Evolutionary conservation across 148 eudicot species (phyloP).

Genomic region (Gaultheria prostrata): DNA sequence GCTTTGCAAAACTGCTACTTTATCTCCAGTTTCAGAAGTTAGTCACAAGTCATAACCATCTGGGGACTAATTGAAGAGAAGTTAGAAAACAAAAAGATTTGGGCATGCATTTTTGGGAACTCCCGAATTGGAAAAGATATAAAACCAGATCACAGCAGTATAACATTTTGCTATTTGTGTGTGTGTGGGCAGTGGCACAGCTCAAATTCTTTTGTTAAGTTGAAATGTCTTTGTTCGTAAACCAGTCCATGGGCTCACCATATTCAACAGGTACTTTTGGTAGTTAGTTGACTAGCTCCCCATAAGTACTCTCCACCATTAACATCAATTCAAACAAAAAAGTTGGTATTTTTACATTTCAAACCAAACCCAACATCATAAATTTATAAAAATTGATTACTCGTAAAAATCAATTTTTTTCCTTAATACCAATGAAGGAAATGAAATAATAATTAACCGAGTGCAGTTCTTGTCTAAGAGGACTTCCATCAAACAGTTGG

Average conservation of each 20-base stretch:
- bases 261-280: neutral
- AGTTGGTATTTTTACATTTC: neutral
- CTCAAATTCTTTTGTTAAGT: no score
- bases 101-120: neutral
- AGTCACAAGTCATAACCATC: neutral
- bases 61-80: neutral
- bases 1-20: neutral
- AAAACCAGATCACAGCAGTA: neutral
- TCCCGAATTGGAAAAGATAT: neutral
- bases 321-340: neutral
- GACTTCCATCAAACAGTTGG: neutral
- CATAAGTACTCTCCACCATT: neutral
- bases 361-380: neutral
- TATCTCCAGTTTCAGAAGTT: neutral
- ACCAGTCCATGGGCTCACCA: neutral
- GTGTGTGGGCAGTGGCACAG: no score
- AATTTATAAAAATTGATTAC: neutral
- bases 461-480: neutral
- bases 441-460: neutral
- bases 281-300: neutral
- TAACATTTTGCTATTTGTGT: neutral
- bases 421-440: neutral
- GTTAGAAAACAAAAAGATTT: no score
- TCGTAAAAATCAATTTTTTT: neutral
- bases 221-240: neutral